Percentiles rank a stretch among this genome's conserved stretches.
These are phyloP conservation scores for Tolypocladium tropicale DNA, from an alignment of 2,329 filamentous ascomycete species.

Conservation along the genomic window DNA sequence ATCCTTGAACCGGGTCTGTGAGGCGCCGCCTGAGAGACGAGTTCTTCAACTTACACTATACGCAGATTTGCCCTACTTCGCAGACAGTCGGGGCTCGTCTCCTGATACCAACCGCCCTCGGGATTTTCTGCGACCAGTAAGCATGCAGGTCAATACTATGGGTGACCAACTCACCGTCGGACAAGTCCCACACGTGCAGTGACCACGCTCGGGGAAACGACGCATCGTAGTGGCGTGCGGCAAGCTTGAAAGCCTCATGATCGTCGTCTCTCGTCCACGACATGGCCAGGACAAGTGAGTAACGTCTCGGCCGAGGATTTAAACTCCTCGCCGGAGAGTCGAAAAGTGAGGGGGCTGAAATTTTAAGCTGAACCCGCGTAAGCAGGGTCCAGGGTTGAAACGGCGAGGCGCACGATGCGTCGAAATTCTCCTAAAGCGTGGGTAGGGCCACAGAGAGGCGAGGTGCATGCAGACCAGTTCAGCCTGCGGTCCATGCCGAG, in stretches of 20 bases:
- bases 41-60: conserved; percentile 14
- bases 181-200: background rate
- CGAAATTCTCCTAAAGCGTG: background rate
- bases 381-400: background rate
- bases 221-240: background rate
- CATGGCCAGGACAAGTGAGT: background rate
- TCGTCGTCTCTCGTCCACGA: conserved; percentile 1
- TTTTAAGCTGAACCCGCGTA: background rate
- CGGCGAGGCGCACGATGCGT: background rate
- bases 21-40: no score
- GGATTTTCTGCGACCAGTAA: conserved; percentile 1
- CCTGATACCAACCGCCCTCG: conserved; percentile 14
- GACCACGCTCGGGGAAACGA: background rate
- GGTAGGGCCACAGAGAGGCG: background rate
- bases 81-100: conserved; percentile 11
- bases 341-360: background rate
- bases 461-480: background rate
- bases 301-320: background rate
- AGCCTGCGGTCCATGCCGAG: background rate
- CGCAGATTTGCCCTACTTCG: conserved; percentile 13
- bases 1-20: background rate
- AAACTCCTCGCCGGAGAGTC: background rate
- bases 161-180: background rate
- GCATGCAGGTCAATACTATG: background rate
- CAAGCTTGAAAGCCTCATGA: background rate